Conservation (phyloP, 352 stramenopile genomes). For the Blastocystis sp. region DNA sequence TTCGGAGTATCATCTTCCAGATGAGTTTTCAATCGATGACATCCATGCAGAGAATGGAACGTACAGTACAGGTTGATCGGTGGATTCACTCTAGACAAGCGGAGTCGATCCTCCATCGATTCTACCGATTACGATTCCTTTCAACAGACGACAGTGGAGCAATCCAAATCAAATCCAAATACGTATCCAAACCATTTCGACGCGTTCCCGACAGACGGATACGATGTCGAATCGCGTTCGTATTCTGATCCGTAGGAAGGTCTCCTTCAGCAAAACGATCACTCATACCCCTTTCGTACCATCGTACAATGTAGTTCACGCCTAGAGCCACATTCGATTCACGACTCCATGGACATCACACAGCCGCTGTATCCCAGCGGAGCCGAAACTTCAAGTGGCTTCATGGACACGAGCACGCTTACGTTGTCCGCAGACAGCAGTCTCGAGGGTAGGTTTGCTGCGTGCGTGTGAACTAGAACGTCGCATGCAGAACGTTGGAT, state of each 20-base stretch:
- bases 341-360: neutral
- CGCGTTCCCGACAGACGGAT: neutral
- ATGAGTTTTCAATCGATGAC: constrained; percentile 7
- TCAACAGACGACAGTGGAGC: neutral
- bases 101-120: neutral
- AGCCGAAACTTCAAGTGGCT: neutral
- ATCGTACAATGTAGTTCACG: neutral
- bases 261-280: neutral
- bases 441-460: neutral
- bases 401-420: constrained; percentile 43
- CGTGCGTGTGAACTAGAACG: neutral
- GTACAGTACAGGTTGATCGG: neutral
- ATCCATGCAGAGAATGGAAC: neutral
- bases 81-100: neutral
- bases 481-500: neutral
- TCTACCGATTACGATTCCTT: neutral
- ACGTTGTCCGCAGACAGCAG: neutral
- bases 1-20: neutral
- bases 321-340: neutral
- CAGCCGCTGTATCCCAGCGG: neutral
- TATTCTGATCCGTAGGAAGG: neutral
- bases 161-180: neutral
- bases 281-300: neutral
- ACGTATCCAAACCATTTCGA: neutral
- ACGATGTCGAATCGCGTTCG: neutral